These are phyloP conservation scores for Entophlyctis luteolus DNA, from an alignment of 192 early-diverging fungal species.

Conservation along the genomic window DNA sequence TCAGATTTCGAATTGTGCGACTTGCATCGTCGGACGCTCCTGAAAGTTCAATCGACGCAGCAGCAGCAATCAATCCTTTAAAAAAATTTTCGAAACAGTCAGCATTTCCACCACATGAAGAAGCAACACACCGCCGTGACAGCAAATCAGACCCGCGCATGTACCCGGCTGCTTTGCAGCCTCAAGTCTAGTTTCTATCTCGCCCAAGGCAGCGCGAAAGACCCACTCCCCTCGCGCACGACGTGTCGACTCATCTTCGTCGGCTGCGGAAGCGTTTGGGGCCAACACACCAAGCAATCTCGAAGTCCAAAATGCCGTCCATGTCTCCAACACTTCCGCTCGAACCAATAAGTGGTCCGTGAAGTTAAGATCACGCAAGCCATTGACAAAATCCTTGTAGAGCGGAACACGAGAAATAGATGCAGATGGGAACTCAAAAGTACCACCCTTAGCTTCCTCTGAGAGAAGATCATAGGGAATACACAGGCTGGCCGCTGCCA, in stretches of 20 bases:
- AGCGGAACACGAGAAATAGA: neutral
- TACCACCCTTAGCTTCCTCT: neutral
- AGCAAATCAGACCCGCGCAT: neutral
- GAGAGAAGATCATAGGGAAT: neutral
- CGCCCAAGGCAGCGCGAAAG: neutral
- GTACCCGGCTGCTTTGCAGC: neutral
- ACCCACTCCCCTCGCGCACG: conserved; percentile 2
- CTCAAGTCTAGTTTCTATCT: conserved; percentile 6
- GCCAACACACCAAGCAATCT: neutral
- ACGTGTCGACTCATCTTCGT: neutral
- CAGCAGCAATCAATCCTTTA: conserved; percentile 9
- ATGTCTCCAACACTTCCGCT: neutral
- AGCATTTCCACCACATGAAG: neutral
- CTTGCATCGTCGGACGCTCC: neutral
- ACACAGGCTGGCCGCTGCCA: too few species aligned
- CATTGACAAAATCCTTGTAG: conserved; percentile 16
- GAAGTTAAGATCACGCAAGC: conserved; percentile 4
- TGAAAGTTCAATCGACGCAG: neutral
- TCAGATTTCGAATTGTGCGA: neutral
- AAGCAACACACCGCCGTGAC: neutral
- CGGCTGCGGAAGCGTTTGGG: neutral
- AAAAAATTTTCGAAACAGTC: neutral
- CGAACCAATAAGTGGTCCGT: conserved; percentile 3
- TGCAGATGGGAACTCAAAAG: neutral
- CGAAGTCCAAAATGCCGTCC: conserved; percentile 1